phyloP scores from a whole-genome alignment of 768 basidiomycete genomes.

The Clavaria fumosa region DNA sequence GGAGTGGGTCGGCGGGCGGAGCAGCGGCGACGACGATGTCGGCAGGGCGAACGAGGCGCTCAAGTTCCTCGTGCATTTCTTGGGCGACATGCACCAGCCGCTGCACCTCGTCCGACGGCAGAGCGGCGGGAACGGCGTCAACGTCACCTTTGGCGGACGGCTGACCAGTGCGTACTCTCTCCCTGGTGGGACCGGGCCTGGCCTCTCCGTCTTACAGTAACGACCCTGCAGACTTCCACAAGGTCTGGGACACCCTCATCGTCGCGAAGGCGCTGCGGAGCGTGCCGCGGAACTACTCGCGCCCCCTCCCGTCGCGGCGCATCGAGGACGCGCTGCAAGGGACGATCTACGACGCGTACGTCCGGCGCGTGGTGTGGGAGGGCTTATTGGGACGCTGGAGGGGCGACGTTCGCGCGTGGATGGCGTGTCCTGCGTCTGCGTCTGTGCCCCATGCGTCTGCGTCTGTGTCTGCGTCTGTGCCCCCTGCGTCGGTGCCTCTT shows the following conservation, averaged over 20 bases:
- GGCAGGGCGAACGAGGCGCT: conserved; percentile 57
- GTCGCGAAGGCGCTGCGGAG: conserved; percentile 71
- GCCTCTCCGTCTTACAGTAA: conserved; percentile 1
- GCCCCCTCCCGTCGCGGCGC: conserved; percentile 48
- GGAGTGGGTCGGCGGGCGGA: conserved; percentile 25
- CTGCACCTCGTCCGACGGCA: conserved; percentile 82
- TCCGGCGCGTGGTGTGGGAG: conserved; percentile 79
- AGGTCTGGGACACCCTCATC: conserved; percentile 73
- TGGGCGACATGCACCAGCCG: conserved; percentile 91
- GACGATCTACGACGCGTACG: conserved; percentile 75
- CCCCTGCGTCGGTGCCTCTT: conserved; percentile 3
- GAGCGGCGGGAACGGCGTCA: conserved; percentile 72
- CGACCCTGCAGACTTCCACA: conserved; percentile 59
- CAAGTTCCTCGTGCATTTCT: conserved; percentile 84
- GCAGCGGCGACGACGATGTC: conserved; percentile 12
- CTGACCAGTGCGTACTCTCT: conserved; percentile 40
- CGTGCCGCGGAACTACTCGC: conserved; percentile 60
- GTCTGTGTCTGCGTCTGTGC: conserved; percentile 16
- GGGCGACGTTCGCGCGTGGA: conserved; percentile 45
- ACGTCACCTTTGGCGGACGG: conserved; percentile 59
- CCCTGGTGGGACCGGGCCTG: not conserved
- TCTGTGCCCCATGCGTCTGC: not conserved
- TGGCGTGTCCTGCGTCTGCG: conserved; percentile 38
- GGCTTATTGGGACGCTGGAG: conserved; percentile 61
- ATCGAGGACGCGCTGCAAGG: conserved; percentile 57